Conservation (phyloP, 495 filamentous ascomycete species). For the Amphirosellinia nigrospora region DNA sequence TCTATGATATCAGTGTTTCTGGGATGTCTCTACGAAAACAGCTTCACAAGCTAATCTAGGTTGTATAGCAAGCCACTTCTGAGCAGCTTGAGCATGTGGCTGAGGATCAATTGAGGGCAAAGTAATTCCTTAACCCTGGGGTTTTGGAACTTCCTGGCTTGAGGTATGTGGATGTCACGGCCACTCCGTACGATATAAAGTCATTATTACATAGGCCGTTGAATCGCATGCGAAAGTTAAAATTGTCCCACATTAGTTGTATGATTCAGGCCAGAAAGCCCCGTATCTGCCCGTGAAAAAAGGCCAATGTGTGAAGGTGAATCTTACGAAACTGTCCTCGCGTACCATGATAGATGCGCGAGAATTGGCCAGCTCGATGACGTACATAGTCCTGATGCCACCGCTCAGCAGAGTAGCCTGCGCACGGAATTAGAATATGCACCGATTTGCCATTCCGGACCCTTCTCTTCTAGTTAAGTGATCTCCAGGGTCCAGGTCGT, state of each 20-base stretch:
- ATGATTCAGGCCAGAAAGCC: neutral
- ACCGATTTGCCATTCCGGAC: neutral
- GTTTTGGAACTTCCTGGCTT: neutral
- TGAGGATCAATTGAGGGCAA: no score
- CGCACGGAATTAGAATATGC: neutral
- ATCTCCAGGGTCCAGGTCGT: slow-evolving; percentile 4
- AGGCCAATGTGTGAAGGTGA: neutral
- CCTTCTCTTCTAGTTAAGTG: neutral
- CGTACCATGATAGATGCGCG: neutral
- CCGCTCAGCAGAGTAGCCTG: neutral
- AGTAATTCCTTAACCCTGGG: no score
- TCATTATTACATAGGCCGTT: neutral
- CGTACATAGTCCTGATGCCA: slow-evolving; percentile 16
- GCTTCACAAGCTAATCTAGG: no score
- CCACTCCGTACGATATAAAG: neutral
- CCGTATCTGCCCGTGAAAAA: no score
- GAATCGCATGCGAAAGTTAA: neutral
- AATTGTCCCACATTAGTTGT: neutral
- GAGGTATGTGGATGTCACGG: no score
- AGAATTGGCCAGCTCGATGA: neutral
- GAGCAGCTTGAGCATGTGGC: no score
- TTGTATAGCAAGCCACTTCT: no score
- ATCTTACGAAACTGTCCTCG: neutral
- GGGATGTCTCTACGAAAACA: no score
- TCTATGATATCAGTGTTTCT: no score